Conservation (phyloP, 75 land plant genomes). For the Picea sitchensis region DNA sequence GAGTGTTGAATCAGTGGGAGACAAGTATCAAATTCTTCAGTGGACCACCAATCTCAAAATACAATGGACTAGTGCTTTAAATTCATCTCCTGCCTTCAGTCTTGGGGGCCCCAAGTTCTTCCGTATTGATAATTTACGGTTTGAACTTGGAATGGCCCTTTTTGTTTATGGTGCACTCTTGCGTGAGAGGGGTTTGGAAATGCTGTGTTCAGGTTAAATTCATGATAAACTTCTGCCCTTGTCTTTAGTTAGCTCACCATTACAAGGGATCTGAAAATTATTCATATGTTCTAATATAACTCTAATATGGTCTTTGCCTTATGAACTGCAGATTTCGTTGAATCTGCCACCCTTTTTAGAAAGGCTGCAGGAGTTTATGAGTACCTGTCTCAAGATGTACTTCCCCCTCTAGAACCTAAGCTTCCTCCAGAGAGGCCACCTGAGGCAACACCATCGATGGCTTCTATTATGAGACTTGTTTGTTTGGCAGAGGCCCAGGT, state of each 20-base stretch:
- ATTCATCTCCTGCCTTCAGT: conserved; percentile 36
- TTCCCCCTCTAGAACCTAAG: conserved; percentile 33
- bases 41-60: conserved; percentile 58
- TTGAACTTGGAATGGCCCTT: conserved; percentile 66
- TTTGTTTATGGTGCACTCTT: conserved; percentile 64
- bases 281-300: neutral
- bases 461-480: conserved; percentile 51
- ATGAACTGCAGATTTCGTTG: conserved; percentile 48
- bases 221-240: neutral
- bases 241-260: neutral
- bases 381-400: conserved; percentile 54
- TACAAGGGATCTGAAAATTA: neutral
- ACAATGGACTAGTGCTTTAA: conserved; percentile 66
- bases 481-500: conserved; percentile 90
- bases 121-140: conserved; percentile 52
- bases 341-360: conserved; percentile 59
- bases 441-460: conserved; percentile 39
- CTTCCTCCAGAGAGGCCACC: conserved; percentile 48
- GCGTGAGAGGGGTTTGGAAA: conserved; percentile 61
- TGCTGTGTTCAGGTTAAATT: conserved; percentile 43
- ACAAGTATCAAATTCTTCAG: conserved; percentile 23
- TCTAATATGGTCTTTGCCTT: neutral
- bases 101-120: conserved; percentile 46
- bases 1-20: conserved; percentile 25
- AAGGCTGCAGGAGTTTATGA: conserved; percentile 68